Percentiles rank a stretch among this genome's conserved stretches.
phyloP scores from a whole-genome alignment of 2,329 filamentous ascomycete genomes.

The Bretziella fagacearum region DNA sequence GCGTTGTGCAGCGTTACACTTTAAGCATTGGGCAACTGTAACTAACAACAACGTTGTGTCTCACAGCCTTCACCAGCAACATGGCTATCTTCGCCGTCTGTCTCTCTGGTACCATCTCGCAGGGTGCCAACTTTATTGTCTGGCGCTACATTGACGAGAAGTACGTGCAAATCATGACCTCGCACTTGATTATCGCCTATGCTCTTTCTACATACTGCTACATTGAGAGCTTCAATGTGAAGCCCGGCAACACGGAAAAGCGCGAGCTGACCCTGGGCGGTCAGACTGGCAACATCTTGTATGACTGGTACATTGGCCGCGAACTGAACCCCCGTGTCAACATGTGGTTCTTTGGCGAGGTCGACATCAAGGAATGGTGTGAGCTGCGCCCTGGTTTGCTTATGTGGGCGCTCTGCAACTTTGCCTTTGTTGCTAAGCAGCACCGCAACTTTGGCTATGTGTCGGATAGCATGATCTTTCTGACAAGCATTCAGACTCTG shows the following conservation, averaged over 20 bases:
- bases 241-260: constrained; percentile 50
- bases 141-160: constrained; percentile 93
- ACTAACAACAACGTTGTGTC: not conserved
- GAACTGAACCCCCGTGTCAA: constrained; percentile 80
- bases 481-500: constrained; percentile 58
- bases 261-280: constrained; percentile 73
- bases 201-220: constrained; percentile 64
- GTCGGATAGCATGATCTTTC: constrained; percentile 70
- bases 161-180: constrained; percentile 69
- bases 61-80: constrained; percentile 55
- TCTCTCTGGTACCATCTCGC: constrained; percentile 54
- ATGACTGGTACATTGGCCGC: constrained; percentile 93
- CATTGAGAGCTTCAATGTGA: constrained; percentile 63
- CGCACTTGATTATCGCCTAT: constrained; percentile 64
- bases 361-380: constrained; percentile 81
- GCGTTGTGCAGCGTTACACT: no score
- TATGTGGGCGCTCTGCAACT: constrained; percentile 73
- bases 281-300: constrained; percentile 66
- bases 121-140: constrained; percentile 67
- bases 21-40: not conserved
- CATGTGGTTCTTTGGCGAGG: constrained; percentile 61
- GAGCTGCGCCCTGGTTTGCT: constrained; percentile 86
- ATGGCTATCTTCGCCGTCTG: constrained; percentile 54
- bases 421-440: constrained; percentile 72
- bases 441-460: constrained; percentile 70